Base-by-base conservation (phyloP, 345 rosid genomes). In the Citrus medica region DNA sequence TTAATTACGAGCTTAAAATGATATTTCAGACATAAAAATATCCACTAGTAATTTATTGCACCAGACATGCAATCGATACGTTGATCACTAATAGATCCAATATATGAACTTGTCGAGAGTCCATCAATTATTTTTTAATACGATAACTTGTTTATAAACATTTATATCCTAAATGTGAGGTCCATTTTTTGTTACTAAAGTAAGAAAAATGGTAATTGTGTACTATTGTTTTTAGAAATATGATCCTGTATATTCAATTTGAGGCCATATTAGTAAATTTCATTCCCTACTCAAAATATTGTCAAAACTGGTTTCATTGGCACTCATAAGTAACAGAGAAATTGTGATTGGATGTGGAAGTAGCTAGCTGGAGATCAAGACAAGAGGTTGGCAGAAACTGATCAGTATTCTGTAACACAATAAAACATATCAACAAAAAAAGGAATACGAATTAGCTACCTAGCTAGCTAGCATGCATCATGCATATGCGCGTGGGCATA, bases 401-500 rank as follows among this genome's bases (percentile, higher is more conserved):
- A 78, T 21, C 46, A 32, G 67, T 72, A 24, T 33, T 40, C 73
- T 19, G 22, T 53, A 5, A 53, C 30, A 61, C 16, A 61, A n/a
- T 2, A 71, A 30, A 68, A 73, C 30, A 70, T 30, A 48, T 46
- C 28, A 60, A n/a, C 16, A 32, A 59, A 30, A 63, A 25, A 62
- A 27, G 12, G 1, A n/a, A 13, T 9, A 59, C 13, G 42, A 53
- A 56, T 33, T 37, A 7, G 62, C 21, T 9, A 40, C 42, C 25
- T 40, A 40, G 46, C 46, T 9, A 40, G 13, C 46, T 37, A 66
- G 62, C 53, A 53, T 53, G 58, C 53, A 53, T 53, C 21, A 53
- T 53, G 86, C 86, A 87, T 46, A 46, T 86, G 92, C 91, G 94
- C 91, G 83, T 80, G 88, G 86, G 82, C 88, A 87, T 76, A 79